Percentiles rank a stretch among this genome's conserved stretches.
Conservation (phyloP, 495 filamentous ascomycete genomes). For the Aspergillus conjunctus region DNA sequence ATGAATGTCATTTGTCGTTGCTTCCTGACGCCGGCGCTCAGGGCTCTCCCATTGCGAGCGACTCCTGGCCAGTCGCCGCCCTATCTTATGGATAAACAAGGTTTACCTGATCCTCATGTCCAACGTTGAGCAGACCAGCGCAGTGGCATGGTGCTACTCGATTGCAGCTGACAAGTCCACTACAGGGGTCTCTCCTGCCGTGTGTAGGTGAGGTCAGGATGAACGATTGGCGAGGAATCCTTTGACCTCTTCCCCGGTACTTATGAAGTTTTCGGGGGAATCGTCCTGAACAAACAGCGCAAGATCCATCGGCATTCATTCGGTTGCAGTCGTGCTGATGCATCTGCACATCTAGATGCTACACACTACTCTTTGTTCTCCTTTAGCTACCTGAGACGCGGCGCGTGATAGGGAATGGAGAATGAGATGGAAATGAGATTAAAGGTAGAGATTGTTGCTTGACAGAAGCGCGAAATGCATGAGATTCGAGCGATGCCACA, state of each 20-base stretch:
- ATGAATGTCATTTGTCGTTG: neutral
- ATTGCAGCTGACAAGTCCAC: slow-evolving; percentile 9
- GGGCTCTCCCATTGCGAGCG: slow-evolving; percentile 1
- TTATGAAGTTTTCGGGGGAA: neutral
- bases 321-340: neutral
- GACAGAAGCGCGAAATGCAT: too few relatives aligned
- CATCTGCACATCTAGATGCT: neutral
- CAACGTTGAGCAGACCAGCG: neutral
- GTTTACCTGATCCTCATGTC: slow-evolving; percentile 7
- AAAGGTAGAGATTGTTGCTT: too few relatives aligned
- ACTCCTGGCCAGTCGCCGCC: slow-evolving; percentile 5
- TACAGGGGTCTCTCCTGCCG: slow-evolving; percentile 1
- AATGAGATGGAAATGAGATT: too few relatives aligned
- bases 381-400: neutral
- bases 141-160: neutral
- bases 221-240: slow-evolving; percentile 7
- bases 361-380: too few relatives aligned
- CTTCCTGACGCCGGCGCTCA: neutral
- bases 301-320: neutral
- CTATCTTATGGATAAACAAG: neutral
- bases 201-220: neutral
- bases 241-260: neutral
- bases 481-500: too few relatives aligned
- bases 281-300: neutral
- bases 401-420: neutral